Conservation (phyloP, 1,284 basidiomycete genomes). For the Ustilago crameri region DNA sequence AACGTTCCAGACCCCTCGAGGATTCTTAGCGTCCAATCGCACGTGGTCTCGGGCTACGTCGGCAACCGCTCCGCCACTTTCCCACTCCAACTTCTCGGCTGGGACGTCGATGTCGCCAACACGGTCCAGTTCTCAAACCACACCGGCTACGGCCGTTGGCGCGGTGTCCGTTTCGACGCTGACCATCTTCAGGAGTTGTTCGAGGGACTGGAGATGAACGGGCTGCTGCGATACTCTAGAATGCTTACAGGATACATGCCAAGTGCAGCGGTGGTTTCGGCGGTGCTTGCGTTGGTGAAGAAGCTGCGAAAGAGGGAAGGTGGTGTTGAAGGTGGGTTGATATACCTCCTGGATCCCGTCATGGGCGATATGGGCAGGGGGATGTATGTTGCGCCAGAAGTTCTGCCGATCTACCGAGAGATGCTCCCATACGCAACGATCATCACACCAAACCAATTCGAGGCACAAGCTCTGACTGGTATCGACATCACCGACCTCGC, state of each 20-base stretch:
- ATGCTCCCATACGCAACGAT: constrained; percentile 85
- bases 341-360: constrained; percentile 84
- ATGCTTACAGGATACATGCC: constrained; percentile 79
- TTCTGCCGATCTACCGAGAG: constrained; percentile 85
- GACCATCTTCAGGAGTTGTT: constrained; percentile 68
- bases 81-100: constrained; percentile 91
- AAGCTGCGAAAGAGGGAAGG: constrained; percentile 73
- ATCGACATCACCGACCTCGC: constrained; percentile 74
- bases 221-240: constrained; percentile 56
- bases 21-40: constrained; percentile 80
- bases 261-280: constrained; percentile 79
- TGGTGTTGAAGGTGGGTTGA: constrained; percentile 71
- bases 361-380: constrained; percentile 71
- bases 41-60: constrained; percentile 95
- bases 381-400: constrained; percentile 87
- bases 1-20: constrained; percentile 43
- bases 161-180: constrained; percentile 68
- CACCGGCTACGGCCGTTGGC: constrained; percentile 75
- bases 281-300: constrained; percentile 76
- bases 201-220: constrained; percentile 58
- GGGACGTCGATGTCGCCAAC: constrained; percentile 95
- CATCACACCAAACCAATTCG: constrained; percentile 98
- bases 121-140: constrained; percentile 87
- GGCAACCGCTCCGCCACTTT: constrained; percentile 87
- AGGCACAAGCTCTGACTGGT: constrained; percentile 77